Conservation (phyloP, 345 rosid genomes). For the Cochlearia excelsa region DNA sequence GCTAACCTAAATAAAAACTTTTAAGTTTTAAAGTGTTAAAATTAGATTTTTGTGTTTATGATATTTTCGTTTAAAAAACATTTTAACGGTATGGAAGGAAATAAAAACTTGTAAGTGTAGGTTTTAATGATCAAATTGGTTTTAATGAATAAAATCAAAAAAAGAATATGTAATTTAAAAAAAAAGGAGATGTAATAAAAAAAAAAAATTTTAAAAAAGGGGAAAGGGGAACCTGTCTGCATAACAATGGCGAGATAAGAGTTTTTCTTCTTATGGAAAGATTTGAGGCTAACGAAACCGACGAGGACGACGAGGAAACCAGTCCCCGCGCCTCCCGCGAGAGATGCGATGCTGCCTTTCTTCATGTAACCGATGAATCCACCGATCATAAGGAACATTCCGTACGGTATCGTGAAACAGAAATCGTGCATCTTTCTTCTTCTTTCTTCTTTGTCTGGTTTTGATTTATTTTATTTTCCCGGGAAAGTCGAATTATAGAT, state of each 20-base stretch:
- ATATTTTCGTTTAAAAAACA: too few relatives aligned
- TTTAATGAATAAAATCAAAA: too few relatives aligned
- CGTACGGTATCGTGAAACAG: slow-evolving; percentile 93
- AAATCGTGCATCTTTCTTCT: slow-evolving; percentile 73
- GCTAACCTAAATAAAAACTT: too few relatives aligned
- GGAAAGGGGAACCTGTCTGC: slow-evolving; percentile 52
- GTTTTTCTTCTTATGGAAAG: slow-evolving; percentile 66
- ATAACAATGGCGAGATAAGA: slow-evolving; percentile 57
- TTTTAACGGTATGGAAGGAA: too few relatives aligned
- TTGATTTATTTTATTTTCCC: not conserved
- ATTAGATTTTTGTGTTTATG: too few relatives aligned
- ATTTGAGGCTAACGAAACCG: slow-evolving; percentile 75
- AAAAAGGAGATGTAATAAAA: not conserved
- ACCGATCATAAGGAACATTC: slow-evolving; percentile 65
- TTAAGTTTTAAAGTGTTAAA: too few relatives aligned
- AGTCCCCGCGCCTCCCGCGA: slow-evolving; percentile 74
- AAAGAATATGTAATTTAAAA: too few relatives aligned
- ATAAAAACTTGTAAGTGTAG: too few relatives aligned
- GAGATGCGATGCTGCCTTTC: slow-evolving; percentile 72
- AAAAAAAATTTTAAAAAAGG: not conserved
- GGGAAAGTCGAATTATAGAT: slow-evolving; percentile 12
- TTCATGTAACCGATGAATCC: slow-evolving; percentile 66
- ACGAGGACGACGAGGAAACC: slow-evolving; percentile 71
- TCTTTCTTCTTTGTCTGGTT: not conserved
- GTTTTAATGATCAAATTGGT: too few relatives aligned